Conservation (phyloP, 2,329 filamentous ascomycete genomes). For the Fusarium aywerte region DNA sequence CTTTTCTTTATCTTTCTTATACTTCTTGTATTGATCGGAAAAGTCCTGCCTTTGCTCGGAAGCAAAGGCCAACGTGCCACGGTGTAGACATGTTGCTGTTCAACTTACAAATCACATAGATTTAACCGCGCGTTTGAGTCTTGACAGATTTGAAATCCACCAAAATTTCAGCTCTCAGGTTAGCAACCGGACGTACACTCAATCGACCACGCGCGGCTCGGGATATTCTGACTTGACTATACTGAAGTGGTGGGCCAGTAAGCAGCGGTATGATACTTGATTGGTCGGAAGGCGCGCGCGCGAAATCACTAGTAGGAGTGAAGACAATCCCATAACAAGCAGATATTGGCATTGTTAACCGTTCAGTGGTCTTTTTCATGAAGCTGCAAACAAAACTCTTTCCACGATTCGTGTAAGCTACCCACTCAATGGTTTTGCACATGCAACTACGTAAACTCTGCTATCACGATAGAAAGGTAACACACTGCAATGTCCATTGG, state of each 20-base stretch:
- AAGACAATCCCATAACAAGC: no score
- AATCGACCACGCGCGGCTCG: conserved; percentile 1
- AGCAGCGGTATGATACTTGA: not conserved
- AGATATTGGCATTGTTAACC: no score
- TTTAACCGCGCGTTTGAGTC: not conserved
- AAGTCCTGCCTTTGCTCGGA: not conserved
- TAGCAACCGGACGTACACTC: no score
- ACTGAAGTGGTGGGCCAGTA: not conserved
- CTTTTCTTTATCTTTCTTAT: not conserved
- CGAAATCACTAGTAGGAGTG: no score
- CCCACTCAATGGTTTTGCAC: no score
- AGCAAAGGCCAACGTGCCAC: not conserved
- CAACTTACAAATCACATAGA: not conserved
- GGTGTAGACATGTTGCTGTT: not conserved
- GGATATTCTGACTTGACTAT: not conserved
- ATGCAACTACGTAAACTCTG: no score
- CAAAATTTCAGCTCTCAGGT: not conserved
- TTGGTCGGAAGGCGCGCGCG: not conserved
- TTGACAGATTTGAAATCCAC: fast-evolving
- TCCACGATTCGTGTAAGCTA: no score
- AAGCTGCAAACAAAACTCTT: no score
- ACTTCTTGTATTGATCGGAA: not conserved
- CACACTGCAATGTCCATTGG: no score
- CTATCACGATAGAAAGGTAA: no score
- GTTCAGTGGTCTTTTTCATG: no score